Conservation (phyloP, 768 basidiomycete species). For the Clavaria fumosa region DNA sequence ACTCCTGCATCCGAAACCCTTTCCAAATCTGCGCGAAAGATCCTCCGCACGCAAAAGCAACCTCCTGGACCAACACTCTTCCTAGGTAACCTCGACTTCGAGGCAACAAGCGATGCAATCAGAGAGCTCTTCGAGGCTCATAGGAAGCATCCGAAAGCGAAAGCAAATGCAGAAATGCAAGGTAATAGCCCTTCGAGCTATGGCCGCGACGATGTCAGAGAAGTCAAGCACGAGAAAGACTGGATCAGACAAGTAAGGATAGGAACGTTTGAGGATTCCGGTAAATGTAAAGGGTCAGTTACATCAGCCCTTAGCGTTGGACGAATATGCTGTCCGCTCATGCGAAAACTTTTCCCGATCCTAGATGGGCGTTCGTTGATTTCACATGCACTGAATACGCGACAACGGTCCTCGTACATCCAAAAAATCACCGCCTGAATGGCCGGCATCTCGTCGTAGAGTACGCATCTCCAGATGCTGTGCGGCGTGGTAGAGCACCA, state of each 20-base stretch:
- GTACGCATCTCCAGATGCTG: constrained; percentile 80
- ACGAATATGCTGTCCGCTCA: neutral
- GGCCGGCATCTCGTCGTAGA: constrained; percentile 79
- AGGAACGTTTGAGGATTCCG: constrained; percentile 94
- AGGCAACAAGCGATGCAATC: constrained; percentile 68
- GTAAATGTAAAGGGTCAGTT: constrained; percentile 85
- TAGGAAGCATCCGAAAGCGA: constrained; percentile 24
- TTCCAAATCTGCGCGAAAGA: constrained; percentile 65
- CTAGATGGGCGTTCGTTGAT: constrained; percentile 89
- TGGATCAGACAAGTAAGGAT: constrained; percentile 77
- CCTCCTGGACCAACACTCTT: constrained; percentile 77
- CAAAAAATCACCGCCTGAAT: constrained; percentile 70
- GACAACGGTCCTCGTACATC: constrained; percentile 67
- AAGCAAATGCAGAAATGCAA: constrained; percentile 17
- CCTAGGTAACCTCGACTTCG: constrained; percentile 86
- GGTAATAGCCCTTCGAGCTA: no score
- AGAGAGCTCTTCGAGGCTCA: constrained; percentile 62
- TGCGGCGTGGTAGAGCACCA: constrained; percentile 37
- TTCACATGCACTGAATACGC: constrained; percentile 69
- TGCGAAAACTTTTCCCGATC: neutral
- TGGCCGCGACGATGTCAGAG: constrained; percentile 17
- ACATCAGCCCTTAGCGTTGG: neutral
- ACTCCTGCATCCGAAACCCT: constrained; percentile 21
- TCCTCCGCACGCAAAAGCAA: constrained; percentile 66
- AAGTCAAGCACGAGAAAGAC: constrained; percentile 21